Evolutionary conservation across 768 basidiomycete species (phyloP).

Genomic region (Tephrocybe sp.): DNA sequence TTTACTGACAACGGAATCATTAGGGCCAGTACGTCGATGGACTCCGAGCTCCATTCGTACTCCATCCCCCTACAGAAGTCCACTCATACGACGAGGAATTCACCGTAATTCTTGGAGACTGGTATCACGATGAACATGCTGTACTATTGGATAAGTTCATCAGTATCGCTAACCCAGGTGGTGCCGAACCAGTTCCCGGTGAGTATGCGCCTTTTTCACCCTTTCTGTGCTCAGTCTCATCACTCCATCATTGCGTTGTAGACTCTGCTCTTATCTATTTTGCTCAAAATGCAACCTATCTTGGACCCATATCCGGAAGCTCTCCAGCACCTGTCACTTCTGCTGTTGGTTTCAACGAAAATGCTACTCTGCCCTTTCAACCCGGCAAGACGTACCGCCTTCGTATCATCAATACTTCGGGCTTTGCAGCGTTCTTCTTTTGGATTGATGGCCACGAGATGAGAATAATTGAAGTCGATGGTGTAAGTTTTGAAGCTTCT

Average conservation of each 20-base stretch:
- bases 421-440: conserved; percentile 74
- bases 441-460: conserved; percentile 90
- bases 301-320: conserved; percentile 54
- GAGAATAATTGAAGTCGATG: conserved; percentile 81
- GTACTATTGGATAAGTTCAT: conserved; percentile 65
- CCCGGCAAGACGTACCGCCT: conserved; percentile 90
- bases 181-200: conserved; percentile 89
- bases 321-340: conserved; percentile 48
- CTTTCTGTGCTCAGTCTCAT: neutral
- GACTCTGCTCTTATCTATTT: conserved; percentile 85
- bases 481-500: conserved; percentile 46
- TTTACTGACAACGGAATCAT: no score
- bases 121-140: conserved; percentile 83
- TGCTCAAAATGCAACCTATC: conserved; percentile 68
- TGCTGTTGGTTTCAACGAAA: conserved; percentile 80
- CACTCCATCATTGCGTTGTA: conserved; percentile 22
- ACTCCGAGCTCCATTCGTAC: conserved; percentile 79
- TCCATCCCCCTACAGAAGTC: conserved; percentile 65
- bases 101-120: conserved; percentile 83
- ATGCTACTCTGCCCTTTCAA: conserved; percentile 79
- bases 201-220: conserved; percentile 9
- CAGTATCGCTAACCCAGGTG: conserved; percentile 71
- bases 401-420: conserved; percentile 81
- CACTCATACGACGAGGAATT: conserved; percentile 88
- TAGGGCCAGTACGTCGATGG: conserved; percentile 93